Percentiles rank a stretch among this genome's conserved stretches.
Conservation (phyloP, 2,329 filamentous ascomycete genomes). For the Alternaria solani region DNA sequence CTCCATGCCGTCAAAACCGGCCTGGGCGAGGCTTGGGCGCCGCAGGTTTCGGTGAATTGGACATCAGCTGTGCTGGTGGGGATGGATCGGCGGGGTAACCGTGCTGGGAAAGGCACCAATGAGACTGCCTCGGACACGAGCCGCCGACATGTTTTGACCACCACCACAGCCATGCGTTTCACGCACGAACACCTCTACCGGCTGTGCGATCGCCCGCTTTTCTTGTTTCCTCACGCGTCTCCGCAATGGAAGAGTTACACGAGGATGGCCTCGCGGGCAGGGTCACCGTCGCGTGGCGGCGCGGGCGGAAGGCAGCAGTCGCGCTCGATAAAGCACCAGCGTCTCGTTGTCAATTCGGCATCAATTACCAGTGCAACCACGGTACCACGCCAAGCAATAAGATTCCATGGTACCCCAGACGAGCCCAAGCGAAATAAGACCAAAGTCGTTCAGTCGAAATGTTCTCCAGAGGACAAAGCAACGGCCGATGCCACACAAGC, state of each 20-base stretch:
- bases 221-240: not conserved
- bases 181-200: not conserved
- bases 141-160: not conserved
- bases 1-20: not conserved
- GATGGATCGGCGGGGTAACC: too few relatives aligned
- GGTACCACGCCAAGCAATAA: too few relatives aligned
- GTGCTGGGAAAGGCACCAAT: not conserved
- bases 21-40: not conserved
- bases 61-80: too few relatives aligned
- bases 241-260: not conserved
- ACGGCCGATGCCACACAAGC: too few relatives aligned
- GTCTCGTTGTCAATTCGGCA: not conserved
- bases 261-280: not conserved
- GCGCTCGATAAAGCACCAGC: not conserved
- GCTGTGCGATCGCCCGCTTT: not conserved
- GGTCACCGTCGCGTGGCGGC: too few relatives aligned
- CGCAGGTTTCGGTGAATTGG: not conserved
- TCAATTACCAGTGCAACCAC: not conserved
- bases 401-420: too few relatives aligned
- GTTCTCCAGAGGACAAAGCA: too few relatives aligned
- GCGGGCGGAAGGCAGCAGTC: too few relatives aligned
- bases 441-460: too few relatives aligned
- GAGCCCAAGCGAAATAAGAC: too few relatives aligned
- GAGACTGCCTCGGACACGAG: not conserved
- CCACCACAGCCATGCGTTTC: not conserved